Conservation (phyloP, 2,329 filamentous ascomycete genomes). For the Diaporthe vexans region DNA sequence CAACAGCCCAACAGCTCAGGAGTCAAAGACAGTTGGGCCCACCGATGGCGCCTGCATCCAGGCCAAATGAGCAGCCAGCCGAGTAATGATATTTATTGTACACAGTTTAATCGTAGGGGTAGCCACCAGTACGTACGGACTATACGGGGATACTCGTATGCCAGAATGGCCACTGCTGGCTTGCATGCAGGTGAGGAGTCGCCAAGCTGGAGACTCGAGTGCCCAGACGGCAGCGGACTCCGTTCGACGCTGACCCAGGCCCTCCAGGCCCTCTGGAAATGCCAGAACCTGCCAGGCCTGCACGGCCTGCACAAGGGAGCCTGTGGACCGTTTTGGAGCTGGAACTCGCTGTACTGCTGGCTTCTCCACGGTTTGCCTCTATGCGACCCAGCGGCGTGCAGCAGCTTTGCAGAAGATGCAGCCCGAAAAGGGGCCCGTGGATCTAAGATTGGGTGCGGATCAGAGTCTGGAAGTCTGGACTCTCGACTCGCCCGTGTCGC, state of each 20-base stretch:
- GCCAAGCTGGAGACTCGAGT: conserved; percentile 4
- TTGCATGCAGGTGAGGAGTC: conserved; percentile 10
- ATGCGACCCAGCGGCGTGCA: conserved; percentile 9
- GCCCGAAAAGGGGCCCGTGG: conserved; percentile 34
- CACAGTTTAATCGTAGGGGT: not conserved
- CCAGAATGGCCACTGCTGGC: not conserved
- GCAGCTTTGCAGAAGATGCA: conserved; percentile 1
- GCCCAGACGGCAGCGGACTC: conserved; percentile 29
- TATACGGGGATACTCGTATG: not conserved
- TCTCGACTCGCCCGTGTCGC: conserved; percentile 16
- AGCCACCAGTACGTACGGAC: too few species aligned
- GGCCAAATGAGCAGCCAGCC: conserved; percentile 23
- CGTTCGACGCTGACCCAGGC: not conserved
- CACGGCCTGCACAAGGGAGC: too few species aligned
- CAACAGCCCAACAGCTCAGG: conserved; percentile 4
- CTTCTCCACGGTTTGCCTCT: conserved; percentile 18
- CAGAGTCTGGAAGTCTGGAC: conserved; percentile 40
- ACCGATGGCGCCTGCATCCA: conserved; percentile 6
- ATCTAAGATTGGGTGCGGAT: conserved; percentile 41
- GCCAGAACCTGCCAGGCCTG: conserved; percentile 18
- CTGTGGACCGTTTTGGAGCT: conserved; percentile 22
- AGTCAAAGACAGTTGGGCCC: not conserved
- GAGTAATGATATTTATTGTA: not conserved
- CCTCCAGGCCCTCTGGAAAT: not conserved
- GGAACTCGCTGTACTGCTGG: too few species aligned